A percentile compares a stretch with the other conserved stretches of the same genome.
phyloP scores from a whole-genome alignment of 1,284 basidiomycete species.

The Rhodotorula sp. region DNA sequence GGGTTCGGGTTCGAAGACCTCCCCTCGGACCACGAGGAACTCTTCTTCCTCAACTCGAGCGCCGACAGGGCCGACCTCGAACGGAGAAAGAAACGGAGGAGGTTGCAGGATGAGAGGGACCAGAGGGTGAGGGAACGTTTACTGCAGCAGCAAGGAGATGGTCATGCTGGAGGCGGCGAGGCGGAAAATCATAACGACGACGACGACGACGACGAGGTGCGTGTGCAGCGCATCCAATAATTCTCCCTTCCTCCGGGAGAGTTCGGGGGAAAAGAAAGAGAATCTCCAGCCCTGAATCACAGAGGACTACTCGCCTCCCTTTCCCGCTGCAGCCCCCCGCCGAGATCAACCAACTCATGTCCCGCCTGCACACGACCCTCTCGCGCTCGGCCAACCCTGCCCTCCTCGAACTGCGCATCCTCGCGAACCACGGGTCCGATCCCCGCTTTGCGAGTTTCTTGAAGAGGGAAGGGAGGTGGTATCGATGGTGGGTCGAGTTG shows the following conservation, averaged over 20 bases:
- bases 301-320: background rate
- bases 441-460: slow-evolving; percentile 26
- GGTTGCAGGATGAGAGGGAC: slow-evolving; percentile 27
- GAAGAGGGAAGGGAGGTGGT: slow-evolving; percentile 16
- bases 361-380: slow-evolving; percentile 28
- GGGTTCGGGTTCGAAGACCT: slow-evolving; percentile 29
- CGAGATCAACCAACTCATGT: slow-evolving; percentile 23
- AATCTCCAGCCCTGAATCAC: background rate
- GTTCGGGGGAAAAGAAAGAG: too few relatives aligned
- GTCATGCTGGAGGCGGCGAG: too few relatives aligned
- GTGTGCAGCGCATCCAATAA: too few relatives aligned
- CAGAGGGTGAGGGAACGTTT: slow-evolving; percentile 7
- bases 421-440: slow-evolving; percentile 36
- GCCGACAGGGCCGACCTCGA: slow-evolving; percentile 16
- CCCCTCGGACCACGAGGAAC: slow-evolving; percentile 29
- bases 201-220: background rate
- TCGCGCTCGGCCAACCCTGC: slow-evolving; percentile 23
- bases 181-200: too few relatives aligned
- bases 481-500: slow-evolving; percentile 26
- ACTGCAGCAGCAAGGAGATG: background rate
- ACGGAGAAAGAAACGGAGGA: slow-evolving; percentile 14
- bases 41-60: slow-evolving; percentile 30
- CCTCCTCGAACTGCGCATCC: slow-evolving; percentile 38
- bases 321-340: background rate
- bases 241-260: too few relatives aligned